Conservation (phyloP, 129 eudicot genomes). For the Helichrysum umbraculigerum region DNA sequence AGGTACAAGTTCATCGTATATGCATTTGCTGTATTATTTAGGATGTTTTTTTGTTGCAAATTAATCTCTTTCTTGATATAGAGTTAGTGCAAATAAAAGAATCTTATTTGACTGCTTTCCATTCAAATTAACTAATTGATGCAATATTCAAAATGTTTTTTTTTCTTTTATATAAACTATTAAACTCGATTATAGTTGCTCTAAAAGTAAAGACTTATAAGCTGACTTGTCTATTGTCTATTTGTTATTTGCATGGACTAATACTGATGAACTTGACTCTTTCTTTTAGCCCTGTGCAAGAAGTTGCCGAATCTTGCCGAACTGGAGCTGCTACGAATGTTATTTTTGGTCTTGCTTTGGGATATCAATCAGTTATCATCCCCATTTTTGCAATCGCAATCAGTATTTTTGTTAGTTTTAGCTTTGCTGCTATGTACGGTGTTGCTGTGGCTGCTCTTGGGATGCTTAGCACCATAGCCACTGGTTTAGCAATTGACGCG, state of each 20-base stretch:
- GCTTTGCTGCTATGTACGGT: slow-evolving; percentile 88
- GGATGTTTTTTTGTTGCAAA: neutral
- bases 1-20: slow-evolving; percentile 40
- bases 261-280: slow-evolving; percentile 11
- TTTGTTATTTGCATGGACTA: neutral
- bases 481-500: slow-evolving; percentile 91
- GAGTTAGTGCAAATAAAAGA: neutral
- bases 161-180: neutral
- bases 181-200: neutral
- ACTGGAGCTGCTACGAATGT: slow-evolving; percentile 94
- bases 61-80: neutral
- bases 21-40: neutral
- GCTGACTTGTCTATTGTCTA: neutral
- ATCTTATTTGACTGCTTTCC: neutral
- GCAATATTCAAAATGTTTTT: neutral
- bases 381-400: slow-evolving; percentile 80
- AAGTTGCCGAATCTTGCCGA: slow-evolving; percentile 91
- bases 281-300: slow-evolving; percentile 76
- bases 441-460: slow-evolving; percentile 91
- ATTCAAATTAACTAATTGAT: neutral
- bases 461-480: slow-evolving; percentile 87
- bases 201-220: neutral
- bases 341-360: slow-evolving; percentile 86
- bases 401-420: slow-evolving; percentile 76
- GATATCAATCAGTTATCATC: slow-evolving; percentile 79